These are phyloP conservation scores for Hamamelis virginiana DNA, from an alignment of 164 flowering plant species.

Conservation along the genomic window DNA sequence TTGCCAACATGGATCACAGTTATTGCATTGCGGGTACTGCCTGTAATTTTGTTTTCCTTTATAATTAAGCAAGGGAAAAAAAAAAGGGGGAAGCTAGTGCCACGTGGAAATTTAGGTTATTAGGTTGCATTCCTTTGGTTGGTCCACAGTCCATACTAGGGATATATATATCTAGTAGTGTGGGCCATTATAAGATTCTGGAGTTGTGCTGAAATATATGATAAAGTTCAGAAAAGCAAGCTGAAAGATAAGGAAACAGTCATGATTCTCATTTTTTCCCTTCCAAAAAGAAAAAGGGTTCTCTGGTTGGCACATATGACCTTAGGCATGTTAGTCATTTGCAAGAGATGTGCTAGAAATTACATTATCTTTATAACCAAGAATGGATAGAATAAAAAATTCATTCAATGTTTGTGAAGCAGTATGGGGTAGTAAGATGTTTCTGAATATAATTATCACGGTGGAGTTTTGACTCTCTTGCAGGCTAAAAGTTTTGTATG, in stretches of 20 bases:
- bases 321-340: not conserved
- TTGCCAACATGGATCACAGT: not conserved
- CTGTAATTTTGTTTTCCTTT: slow-evolving; percentile 11
- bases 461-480: too few species aligned
- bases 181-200: not conserved
- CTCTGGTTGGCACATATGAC: too few species aligned
- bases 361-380: not conserved
- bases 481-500: too few species aligned
- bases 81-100: not conserved
- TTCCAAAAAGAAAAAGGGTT: too few species aligned
- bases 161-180: not conserved
- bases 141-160: slow-evolving; percentile 2
- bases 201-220: not conserved
- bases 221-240: not conserved
- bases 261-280: too few species aligned
- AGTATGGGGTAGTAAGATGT: too few species aligned
- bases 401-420: too few species aligned
- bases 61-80: slow-evolving; percentile 11
- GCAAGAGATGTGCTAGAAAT: not conserved
- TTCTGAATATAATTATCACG: too few species aligned
- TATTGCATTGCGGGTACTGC: not conserved
- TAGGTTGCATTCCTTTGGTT: not conserved
- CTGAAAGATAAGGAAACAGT: slow-evolving; percentile 7
- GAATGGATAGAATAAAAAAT: too few species aligned
- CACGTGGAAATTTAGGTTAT: not conserved